Percentiles rank a stretch among this genome's conserved stretches.
phyloP scores from a whole-genome alignment of 202 grass and related monocot species.

The Schoenoplectus tabernaemontani region DNA sequence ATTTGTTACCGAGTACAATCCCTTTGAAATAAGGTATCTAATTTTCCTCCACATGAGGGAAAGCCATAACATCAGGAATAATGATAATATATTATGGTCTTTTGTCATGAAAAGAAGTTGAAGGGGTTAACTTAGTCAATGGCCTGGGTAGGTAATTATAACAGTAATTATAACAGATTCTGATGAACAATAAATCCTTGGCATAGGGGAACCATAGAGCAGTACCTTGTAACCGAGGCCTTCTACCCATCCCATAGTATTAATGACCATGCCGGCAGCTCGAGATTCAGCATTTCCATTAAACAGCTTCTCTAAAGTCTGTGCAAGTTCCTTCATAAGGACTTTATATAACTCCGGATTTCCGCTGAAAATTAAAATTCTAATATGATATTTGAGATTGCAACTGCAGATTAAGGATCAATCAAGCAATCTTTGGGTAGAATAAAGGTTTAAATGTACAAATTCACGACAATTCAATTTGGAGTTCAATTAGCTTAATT shows the following conservation, averaged over 20 bases:
- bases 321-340: slow-evolving; percentile 86
- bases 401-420: background rate
- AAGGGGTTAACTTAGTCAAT: background rate
- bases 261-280: slow-evolving; percentile 91
- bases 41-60: background rate
- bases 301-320: slow-evolving; percentile 78
- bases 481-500: background rate
- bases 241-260: slow-evolving; percentile 99
- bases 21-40: background rate
- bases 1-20: background rate
- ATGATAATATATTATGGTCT: background rate
- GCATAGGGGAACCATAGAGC: background rate
- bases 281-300: slow-evolving; percentile 87
- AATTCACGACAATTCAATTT: background rate
- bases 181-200: background rate
- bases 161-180: background rate
- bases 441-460: background rate
- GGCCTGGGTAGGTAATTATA: background rate
- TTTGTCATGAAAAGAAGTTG: background rate
- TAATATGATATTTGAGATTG: background rate
- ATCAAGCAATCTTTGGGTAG: background rate
- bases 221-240: slow-evolving; percentile 85
- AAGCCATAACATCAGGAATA: background rate
- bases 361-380: slow-evolving; percentile 42
- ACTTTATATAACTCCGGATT: slow-evolving; percentile 86